Conservation (phyloP, 2,329 filamentous ascomycete genomes). For the Botrytis sinoallii region DNA sequence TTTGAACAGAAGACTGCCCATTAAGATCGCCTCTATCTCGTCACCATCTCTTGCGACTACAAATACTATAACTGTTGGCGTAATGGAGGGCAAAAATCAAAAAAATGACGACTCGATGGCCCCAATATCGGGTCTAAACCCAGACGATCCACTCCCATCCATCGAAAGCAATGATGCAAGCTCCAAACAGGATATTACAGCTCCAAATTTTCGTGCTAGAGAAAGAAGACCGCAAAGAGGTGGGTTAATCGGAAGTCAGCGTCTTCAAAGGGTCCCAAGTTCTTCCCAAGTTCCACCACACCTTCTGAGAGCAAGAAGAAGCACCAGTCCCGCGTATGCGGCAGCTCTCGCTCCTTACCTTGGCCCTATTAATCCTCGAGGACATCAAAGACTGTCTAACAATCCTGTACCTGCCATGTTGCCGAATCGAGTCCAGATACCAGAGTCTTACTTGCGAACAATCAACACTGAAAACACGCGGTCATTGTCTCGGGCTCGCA, state of each 20-base stretch:
- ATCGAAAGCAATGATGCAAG: neutral
- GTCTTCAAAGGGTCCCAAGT: neutral
- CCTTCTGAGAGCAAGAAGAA: neutral
- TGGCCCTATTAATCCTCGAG: neutral
- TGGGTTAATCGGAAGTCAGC: neutral
- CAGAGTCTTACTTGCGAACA: neutral
- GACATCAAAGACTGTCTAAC: neutral
- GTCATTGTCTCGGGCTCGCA: neutral
- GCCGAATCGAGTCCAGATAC: neutral
- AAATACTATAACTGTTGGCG: too few relatives aligned
- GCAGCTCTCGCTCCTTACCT: neutral
- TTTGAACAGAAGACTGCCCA: neutral
- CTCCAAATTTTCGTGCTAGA: neutral
- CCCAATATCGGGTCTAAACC: neutral
- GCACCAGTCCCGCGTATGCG: neutral
- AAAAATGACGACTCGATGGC: neutral
- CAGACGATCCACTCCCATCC: neutral
- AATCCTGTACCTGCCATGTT: neutral
- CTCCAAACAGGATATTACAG: fast-evolving
- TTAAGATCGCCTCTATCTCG: neutral
- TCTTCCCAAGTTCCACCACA: neutral
- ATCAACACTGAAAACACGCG: neutral
- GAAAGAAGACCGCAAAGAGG: neutral
- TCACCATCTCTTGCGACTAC: neutral
- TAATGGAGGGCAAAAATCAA: neutral